Evolutionary conservation across 108 stramenopile species (phyloP).

Genomic region (Nannochloropsis gaditana): DNA sequence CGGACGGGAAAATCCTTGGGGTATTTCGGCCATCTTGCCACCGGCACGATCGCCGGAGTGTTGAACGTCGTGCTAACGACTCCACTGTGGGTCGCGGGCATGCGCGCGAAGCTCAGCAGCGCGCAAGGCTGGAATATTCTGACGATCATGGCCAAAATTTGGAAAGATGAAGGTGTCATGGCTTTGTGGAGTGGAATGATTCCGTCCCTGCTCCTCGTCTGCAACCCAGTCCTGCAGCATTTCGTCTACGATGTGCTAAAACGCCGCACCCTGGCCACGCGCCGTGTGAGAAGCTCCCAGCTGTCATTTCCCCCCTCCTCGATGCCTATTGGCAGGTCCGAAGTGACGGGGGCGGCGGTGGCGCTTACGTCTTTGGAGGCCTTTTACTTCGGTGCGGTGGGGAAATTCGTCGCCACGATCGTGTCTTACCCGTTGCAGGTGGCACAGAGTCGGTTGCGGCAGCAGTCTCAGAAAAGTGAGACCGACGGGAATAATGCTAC

Average conservation of each 20-base stretch:
- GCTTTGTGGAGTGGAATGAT: conserved; percentile 61
- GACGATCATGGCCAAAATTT: conserved; percentile 43
- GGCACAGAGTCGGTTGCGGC: conserved; percentile 61
- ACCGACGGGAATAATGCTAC: not conserved
- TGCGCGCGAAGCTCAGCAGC: conserved; percentile 58
- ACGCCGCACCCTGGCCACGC: conserved; percentile 24
- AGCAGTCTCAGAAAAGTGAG: not conserved
- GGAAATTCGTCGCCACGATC: conserved; percentile 77
- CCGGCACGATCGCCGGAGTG: conserved; percentile 52
- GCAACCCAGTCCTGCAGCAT: conserved; percentile 87
- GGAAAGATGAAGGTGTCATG: conserved; percentile 52
- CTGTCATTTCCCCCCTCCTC: not conserved
- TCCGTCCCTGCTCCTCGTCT: conserved; percentile 77
- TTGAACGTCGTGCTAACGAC: conserved; percentile 60
- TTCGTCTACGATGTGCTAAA: conserved; percentile 77
- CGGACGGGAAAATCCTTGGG: not conserved
- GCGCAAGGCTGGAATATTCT: conserved; percentile 26
- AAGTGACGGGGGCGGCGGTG: not conserved
- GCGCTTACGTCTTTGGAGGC: conserved; percentile 60
- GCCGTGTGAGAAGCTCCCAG: not conserved
- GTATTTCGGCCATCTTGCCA: conserved; percentile 15
- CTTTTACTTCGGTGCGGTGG: conserved; percentile 74
- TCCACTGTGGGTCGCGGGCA: conserved; percentile 64
- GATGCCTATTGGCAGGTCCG: not conserved
- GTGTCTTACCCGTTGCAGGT: conserved; percentile 80